Percentiles rank a stretch among this genome's conserved stretches.
Evolutionary conservation across 345 rosid genomes (phyloP).

Genomic region (Anastatica hierochuntica): DNA sequence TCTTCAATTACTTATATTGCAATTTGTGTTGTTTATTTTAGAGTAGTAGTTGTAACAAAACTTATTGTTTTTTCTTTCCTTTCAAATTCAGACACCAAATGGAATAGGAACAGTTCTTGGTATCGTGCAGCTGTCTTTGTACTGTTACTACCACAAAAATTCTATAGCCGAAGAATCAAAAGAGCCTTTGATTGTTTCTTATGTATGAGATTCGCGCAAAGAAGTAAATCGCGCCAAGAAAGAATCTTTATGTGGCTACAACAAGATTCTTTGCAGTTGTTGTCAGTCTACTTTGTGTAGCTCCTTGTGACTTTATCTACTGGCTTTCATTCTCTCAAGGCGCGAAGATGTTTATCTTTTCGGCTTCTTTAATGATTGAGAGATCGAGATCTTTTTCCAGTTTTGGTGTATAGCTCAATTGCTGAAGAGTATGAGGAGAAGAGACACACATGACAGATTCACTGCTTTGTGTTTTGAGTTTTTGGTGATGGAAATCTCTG

Average conservation of each 20-base stretch:
- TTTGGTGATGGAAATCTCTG: too few species aligned
- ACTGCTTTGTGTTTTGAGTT: background rate
- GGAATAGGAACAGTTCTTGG: conserved; percentile 77
- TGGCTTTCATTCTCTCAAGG: too few species aligned
- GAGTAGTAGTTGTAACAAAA: conserved; percentile 7
- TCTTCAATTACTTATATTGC: too few species aligned
- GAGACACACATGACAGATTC: conserved; percentile 4
- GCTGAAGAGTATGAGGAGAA: too few species aligned
- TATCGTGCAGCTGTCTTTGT: conserved; percentile 52
- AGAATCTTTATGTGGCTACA: too few species aligned
- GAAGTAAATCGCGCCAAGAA: too few species aligned
- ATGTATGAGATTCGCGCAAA: conserved; percentile 33
- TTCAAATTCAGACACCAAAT: conserved; percentile 59
- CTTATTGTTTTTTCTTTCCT: background rate
- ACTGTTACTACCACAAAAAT: conserved; percentile 38
- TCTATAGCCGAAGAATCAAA: conserved; percentile 28
- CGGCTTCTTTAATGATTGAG: too few species aligned
- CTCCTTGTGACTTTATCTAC: too few species aligned
- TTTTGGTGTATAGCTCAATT: too few species aligned
- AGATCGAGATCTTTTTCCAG: background rate
- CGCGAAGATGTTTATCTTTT: too few species aligned
- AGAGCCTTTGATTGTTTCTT: conserved; percentile 51
- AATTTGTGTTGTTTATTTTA: background rate
- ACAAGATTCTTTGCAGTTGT: too few species aligned
- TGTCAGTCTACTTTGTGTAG: too few species aligned